Conservation (phyloP, 352 stramenopile genomes). For the Globisporangium spinosum region DNA sequence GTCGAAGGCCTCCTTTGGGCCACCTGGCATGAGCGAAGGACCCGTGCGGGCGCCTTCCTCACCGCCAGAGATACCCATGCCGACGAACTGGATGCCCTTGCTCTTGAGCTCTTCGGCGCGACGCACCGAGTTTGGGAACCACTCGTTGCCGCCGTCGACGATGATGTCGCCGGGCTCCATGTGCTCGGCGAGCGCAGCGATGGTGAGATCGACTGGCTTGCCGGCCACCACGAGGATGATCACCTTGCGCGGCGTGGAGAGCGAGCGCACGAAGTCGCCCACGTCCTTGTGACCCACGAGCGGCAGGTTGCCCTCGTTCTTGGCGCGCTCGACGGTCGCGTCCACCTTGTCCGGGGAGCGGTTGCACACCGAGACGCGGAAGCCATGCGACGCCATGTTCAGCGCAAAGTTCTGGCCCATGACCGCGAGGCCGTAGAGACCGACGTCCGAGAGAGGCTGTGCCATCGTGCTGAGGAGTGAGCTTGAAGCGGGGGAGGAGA, state of each 20-base stretch:
- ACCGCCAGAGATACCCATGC: constrained; percentile 98
- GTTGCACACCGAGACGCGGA: constrained; percentile 97
- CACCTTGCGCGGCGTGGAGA: constrained; percentile 95
- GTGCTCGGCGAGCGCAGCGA: constrained; percentile 80
- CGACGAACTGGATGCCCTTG: constrained; percentile 97
- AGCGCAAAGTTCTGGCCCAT: constrained; percentile 99
- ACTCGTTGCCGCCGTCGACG: constrained; percentile 99
- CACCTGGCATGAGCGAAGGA: constrained; percentile 97
- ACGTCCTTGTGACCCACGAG: constrained; percentile 92
- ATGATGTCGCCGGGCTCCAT: constrained; percentile 96
- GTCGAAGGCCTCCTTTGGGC: constrained; percentile 94
- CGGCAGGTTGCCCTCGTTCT: constrained; percentile 93
- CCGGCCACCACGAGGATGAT: constrained; percentile 98
- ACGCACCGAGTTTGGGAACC: constrained; percentile 97
- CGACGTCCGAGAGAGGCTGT: constrained; percentile 70
- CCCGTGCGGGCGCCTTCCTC: constrained; percentile 98
- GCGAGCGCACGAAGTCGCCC: constrained; percentile 90
- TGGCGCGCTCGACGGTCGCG: constrained; percentile 92
- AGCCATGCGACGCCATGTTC: constrained; percentile 98
- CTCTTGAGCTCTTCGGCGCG: constrained; percentile 89
- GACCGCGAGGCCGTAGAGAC: constrained; percentile 90
- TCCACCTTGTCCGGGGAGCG: constrained; percentile 96
- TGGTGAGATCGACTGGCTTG: constrained; percentile 93
- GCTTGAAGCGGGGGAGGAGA: constrained; percentile 6
- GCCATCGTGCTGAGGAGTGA: constrained; percentile 26